Evolutionary conservation across 2,329 filamentous ascomycete species (phyloP).

Genomic region (Trichoderma semiorbis): DNA sequence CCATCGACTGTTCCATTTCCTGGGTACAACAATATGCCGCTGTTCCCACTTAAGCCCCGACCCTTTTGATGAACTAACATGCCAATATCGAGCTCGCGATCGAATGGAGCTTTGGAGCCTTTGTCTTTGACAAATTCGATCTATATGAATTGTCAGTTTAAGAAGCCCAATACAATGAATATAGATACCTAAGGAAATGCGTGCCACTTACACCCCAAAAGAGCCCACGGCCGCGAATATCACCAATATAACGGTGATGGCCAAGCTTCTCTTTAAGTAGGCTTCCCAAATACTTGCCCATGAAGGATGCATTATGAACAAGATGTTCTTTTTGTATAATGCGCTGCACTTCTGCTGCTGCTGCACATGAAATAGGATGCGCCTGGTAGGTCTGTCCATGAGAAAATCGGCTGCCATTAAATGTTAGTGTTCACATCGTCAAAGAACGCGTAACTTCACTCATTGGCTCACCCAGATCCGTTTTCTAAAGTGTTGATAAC

Average conservation of each 20-base stretch:
- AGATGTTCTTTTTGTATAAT: constrained; percentile 57
- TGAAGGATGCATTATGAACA: constrained; percentile 51
- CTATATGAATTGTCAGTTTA: neutral
- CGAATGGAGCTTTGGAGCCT: constrained; percentile 36
- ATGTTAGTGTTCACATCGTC: neutral
- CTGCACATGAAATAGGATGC: constrained; percentile 26
- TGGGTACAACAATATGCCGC: neutral
- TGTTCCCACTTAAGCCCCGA: neutral
- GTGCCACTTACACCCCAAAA: constrained; percentile 40
- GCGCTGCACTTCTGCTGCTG: constrained; percentile 24
- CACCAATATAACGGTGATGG: constrained; percentile 49
- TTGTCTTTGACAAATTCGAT: constrained; percentile 43
- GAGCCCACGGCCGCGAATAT: constrained; percentile 57
- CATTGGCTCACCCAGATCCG: neutral
- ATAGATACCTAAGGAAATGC: fast-evolving
- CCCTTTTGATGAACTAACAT: neutral
- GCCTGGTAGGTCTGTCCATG: constrained; percentile 28
- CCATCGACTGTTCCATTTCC: neutral
- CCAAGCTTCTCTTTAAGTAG: constrained; percentile 19
- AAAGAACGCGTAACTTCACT: no score
- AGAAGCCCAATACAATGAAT: neutral
- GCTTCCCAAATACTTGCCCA: constrained; percentile 28
- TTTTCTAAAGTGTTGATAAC: neutral
- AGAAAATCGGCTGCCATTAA: neutral
- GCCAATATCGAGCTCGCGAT: neutral